Percentiles rank a stretch among this genome's conserved stretches.
Evolutionary conservation across 257 asterid species (phyloP).

Genomic region (Lycium ferocissimum): DNA sequence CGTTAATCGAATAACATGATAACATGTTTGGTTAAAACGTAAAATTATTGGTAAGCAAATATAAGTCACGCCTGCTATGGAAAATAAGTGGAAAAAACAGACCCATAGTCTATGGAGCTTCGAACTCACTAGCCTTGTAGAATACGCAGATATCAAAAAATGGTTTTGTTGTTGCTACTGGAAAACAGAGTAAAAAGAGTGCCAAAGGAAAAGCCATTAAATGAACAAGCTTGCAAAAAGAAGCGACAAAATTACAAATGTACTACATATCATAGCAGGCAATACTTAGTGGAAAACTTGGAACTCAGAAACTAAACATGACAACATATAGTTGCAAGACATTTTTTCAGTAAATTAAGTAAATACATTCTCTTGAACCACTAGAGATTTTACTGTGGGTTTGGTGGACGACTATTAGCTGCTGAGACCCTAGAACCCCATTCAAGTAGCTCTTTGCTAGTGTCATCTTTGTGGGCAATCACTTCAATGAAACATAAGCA

Average conservation of each 20-base stretch:
- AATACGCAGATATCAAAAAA: too few relatives aligned
- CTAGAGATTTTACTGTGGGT: constrained; percentile 59
- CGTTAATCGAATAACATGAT: too few relatives aligned
- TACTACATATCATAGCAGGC: not conserved
- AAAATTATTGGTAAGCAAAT: too few relatives aligned
- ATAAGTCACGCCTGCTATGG: too few relatives aligned
- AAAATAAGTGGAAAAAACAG: too few relatives aligned
- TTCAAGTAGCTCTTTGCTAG: constrained; percentile 88
- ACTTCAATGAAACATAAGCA: constrained; percentile 82
- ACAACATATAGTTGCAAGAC: not conserved
- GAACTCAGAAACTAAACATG: not conserved
- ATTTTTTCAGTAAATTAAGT: not conserved
- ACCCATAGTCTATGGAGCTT: too few relatives aligned
- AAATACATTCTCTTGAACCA: not conserved
- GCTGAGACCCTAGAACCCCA: constrained; percentile 91
- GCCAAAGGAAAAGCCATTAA: not conserved
- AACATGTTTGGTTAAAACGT: too few relatives aligned
- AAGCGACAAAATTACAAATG: not conserved
- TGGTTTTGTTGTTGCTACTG: too few relatives aligned
- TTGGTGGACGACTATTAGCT: constrained; percentile 84
- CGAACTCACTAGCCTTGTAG: too few relatives aligned
- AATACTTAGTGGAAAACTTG: not conserved
- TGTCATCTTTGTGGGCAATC: constrained; percentile 82
- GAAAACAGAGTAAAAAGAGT: not conserved
- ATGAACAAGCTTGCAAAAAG: not conserved